Evolutionary conservation across 2,329 filamentous ascomycete species (phyloP), one percentile per base, ranked within the genome.

Genomic region (Pseudogymnoascus sp.): DNA sequence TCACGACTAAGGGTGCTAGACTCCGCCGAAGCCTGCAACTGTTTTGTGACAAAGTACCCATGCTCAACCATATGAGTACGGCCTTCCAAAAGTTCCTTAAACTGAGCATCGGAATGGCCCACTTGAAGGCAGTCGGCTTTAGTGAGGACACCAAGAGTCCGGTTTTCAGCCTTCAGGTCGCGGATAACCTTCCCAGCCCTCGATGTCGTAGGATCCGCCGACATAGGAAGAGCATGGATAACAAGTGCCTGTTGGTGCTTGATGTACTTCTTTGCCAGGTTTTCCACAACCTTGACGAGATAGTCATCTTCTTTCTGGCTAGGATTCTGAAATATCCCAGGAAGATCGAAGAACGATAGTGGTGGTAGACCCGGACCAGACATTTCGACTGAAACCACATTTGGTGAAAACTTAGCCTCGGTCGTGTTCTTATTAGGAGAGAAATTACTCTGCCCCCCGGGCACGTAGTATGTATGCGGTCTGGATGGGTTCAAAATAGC

Each of bases 331-430:
- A 96, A 93, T 0, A 95, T 85, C 0, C 92, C 92, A 0, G 92
- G 92, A 0, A 96, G 79, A 64, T 96, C 92, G 64, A 90, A 93
- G 68, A 96, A 95, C 0, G 88, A 91, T 0, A 96, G 72, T 5
- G 90, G 85, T 0, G 90, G 87, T 0, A 93, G 80, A 0, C 79
- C 80, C 0, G 89, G 88, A 0, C 87, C 88, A 0, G 84, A 84
- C 27, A 96, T 91, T 60, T 91, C 84, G 0, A 96, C 77, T 0
- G 86, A 82, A 0, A 96, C 86, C 0, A 92, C 81, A 66, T 96
- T 96, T 0, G 92, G 92, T 0, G 88, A 91, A 66, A 95, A 95
- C 7, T 89, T 85, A 0, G 87, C 85, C 4, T 83, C 74, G 0
- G 80, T 79, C 7, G 2, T 75, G 73, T 2, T 79, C 76, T 0